Conservation (phyloP, 78 protist genomes). For the Anaeramoeba flamelloides region DNA sequence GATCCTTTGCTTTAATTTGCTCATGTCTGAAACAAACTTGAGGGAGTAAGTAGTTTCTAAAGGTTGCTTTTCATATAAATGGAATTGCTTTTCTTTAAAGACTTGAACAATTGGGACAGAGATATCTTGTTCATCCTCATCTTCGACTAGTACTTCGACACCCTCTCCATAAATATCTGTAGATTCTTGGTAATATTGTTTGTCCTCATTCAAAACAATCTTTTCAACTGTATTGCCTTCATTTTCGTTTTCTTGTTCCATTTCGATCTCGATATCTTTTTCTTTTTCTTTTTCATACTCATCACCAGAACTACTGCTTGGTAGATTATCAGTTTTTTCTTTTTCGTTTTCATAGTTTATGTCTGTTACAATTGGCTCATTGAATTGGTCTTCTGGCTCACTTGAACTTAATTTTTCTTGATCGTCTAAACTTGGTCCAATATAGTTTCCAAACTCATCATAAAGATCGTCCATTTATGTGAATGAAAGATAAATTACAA, state of each 20-base stretch:
- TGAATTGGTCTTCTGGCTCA: neutral
- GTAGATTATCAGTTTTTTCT: no score
- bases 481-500: no score
- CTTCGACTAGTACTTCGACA: slow-evolving; percentile 76
- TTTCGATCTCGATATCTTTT: neutral
- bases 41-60: neutral
- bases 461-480: slow-evolving; percentile 3
- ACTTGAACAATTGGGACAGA: slow-evolving; percentile 86
- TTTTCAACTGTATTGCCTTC: neutral
- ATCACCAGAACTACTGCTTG: no score
- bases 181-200: slow-evolving; percentile 81
- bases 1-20: slow-evolving; percentile 16
- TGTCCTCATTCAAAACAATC: slow-evolving; percentile 87
- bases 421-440: neutral
- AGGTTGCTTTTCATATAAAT: slow-evolving; percentile 17
- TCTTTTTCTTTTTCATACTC: neutral
- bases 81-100: slow-evolving; percentile 19
- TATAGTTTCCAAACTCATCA: neutral
- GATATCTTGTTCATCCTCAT: slow-evolving; percentile 89
- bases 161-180: slow-evolving; percentile 53
- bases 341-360: neutral
- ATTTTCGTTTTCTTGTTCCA: neutral
- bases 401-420: neutral
- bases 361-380: neutral
- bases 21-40: neutral